Conservation (phyloP, 495 filamentous ascomycete genomes). For the Astrothelium macrocarpum region DNA sequence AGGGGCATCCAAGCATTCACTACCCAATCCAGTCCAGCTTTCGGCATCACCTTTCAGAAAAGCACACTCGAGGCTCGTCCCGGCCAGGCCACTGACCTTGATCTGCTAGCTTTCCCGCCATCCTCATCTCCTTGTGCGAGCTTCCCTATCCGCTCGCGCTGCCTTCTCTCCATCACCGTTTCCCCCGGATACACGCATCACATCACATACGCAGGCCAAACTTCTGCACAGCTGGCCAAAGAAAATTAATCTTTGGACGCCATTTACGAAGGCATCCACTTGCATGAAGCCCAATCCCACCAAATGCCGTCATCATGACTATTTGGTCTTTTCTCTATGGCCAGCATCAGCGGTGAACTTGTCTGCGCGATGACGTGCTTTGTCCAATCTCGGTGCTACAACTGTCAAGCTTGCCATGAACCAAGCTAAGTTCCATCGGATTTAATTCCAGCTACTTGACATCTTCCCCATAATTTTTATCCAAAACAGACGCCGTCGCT, state of each 20-base stretch:
- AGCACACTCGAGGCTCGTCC: not conserved
- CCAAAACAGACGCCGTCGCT: not conserved
- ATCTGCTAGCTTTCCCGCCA: not conserved
- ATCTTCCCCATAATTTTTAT: no score
- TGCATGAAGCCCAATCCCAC: not conserved
- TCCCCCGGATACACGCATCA: no score
- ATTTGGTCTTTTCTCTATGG: not conserved
- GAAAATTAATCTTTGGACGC: not conserved
- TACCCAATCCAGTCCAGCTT: not conserved
- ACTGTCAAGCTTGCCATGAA: slow-evolving; percentile 1
- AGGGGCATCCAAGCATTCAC: not conserved
- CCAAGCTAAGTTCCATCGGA: not conserved
- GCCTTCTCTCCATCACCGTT: no score
- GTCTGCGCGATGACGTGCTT: not conserved
- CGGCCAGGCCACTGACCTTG: not conserved
- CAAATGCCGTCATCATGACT: not conserved
- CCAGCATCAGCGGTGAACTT: not conserved
- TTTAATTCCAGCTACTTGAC: no score
- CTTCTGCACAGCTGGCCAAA: not conserved
- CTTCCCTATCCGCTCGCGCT: not conserved
- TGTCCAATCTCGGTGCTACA: slow-evolving; percentile 1
- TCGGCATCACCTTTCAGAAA: not conserved
- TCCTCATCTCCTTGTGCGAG: not conserved
- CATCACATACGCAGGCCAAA: not conserved
- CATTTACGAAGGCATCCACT: not conserved